Evolutionary conservation across 441 rosid species (phyloP), one percentile per base, ranked within the genome.

Genomic region (California macrophylla): DNA sequence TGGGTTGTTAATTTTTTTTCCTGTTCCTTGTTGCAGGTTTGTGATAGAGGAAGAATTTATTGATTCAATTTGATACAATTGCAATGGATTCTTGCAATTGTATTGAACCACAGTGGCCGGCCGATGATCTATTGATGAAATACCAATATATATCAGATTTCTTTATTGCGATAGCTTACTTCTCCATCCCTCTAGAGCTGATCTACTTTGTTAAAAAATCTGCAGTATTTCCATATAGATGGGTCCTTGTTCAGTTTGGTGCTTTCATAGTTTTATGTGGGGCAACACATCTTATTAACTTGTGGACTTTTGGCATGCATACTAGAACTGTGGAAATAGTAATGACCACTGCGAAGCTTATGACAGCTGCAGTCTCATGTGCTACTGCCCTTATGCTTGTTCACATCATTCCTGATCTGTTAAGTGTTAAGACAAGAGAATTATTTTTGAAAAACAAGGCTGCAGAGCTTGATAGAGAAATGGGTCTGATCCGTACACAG

Each of bases 241-340:
- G 98, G 98, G 98, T 94, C n/a, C 97, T 94, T 68, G 97, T 94
- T 68, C 98, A 94, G 83, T 94, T 94, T 61, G 99, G 99, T 61
- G 98, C 99, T 76, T 94, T 94, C 78, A 94, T 94, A 42, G 99
- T 94, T 72, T 87, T 94, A 3, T 94, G 99, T 52, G 99, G 99
- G 10, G 98, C 98, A 0, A 94, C 99, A 0, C 99, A 94, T 80
- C 90, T 94, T 36, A 94, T 94, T 71, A 94, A 77, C 83, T 69
- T 94, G 16, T 94, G 99, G 99, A 92, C 99, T 23, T 94, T 90
- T 75, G 66, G 74, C 2, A 75, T 84, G 10, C 94, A 90, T 74
- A 36, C 98, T 0, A 77, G 89, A 64, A 90, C 90, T n/a, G 97
- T 94, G 15, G 99, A 85, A 5, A 72, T 81, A 16, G 99, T 94